phyloP scores from a whole-genome alignment of 2,329 filamentous ascomycete species.

The Alternaria sp. region DNA sequence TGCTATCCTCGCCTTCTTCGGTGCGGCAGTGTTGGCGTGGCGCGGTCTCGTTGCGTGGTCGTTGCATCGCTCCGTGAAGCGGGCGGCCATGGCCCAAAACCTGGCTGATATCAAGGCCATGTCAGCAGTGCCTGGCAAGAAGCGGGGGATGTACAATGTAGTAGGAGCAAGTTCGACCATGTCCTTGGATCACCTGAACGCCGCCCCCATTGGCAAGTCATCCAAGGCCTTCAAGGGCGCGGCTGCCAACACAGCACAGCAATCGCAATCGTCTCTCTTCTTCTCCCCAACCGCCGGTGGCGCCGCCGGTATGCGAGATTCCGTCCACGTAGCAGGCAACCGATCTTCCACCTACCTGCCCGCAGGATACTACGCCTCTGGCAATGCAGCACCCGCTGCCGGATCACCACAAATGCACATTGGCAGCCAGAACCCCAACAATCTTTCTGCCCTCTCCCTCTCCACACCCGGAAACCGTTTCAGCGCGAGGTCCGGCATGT shows the following conservation, averaged over 20 bases:
- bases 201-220: constrained; percentile 43
- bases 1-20: constrained; percentile 83
- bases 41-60: constrained; percentile 86
- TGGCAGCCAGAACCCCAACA: constrained; percentile 46
- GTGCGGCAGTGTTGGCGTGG: constrained; percentile 83
- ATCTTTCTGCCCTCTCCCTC: constrained; percentile 40
- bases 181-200: constrained; percentile 60
- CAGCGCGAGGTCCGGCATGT: constrained; percentile 40
- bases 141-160: constrained; percentile 52
- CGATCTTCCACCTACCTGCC: constrained; percentile 84
- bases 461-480: constrained; percentile 43
- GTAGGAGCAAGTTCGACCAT: constrained; percentile 60
- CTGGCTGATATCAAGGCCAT: constrained; percentile 72
- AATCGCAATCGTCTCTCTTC: constrained; percentile 69
- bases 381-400: constrained; percentile 58
- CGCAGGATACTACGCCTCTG: constrained; percentile 86
- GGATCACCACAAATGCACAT: constrained; percentile 52
- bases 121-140: constrained; percentile 51
- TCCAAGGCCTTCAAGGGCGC: constrained; percentile 39
- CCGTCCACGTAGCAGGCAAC: constrained; percentile 50
- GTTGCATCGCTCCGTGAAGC: constrained; percentile 87
- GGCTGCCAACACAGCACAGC: constrained; percentile 35
- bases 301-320: constrained; percentile 55
- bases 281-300: constrained; percentile 87
- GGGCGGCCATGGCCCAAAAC: constrained; percentile 78